These are phyloP conservation scores for Paecilomyces formosus DNA, from an alignment of 2,329 filamentous ascomycete species.

Conservation along the genomic window DNA sequence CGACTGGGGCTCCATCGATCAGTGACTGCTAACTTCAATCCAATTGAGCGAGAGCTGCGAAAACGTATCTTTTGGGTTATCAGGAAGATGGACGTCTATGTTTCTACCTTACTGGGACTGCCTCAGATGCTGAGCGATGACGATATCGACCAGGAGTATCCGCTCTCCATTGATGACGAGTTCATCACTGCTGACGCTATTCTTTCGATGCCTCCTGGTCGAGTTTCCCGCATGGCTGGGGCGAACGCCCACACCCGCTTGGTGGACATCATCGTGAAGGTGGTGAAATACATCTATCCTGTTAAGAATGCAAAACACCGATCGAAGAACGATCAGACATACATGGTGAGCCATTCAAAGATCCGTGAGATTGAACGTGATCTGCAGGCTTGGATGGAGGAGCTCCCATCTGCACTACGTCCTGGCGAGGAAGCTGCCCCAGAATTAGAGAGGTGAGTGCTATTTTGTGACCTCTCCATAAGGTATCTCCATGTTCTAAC, in stretches of 20 bases:
- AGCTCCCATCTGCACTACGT: slow-evolving; percentile 66
- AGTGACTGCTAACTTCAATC: slow-evolving; percentile 60
- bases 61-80: slow-evolving; percentile 55
- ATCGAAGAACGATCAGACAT: slow-evolving; percentile 45
- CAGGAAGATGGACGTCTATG: slow-evolving; percentile 45
- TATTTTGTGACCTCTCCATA: neutral
- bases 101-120: slow-evolving; percentile 42
- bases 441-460: slow-evolving; percentile 66
- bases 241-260: slow-evolving; percentile 55
- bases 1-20: slow-evolving; percentile 72
- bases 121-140: slow-evolving; percentile 43
- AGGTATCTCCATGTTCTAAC: slow-evolving; percentile 35
- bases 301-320: slow-evolving; percentile 45
- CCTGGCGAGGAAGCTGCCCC: slow-evolving; percentile 70
- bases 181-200: slow-evolving; percentile 41
- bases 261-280: slow-evolving; percentile 52
- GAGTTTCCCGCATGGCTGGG: slow-evolving; percentile 51
- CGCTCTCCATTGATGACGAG: slow-evolving; percentile 39
- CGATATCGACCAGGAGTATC: slow-evolving; percentile 44
- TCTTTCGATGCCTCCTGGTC: slow-evolving; percentile 47
- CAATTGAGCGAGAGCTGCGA: slow-evolving; percentile 64
- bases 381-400: slow-evolving; percentile 56
- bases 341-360: slow-evolving; percentile 56
- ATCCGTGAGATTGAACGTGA: slow-evolving; percentile 59
- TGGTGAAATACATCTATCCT: slow-evolving; percentile 58